Evolutionary conservation across 805 yeast species (phyloP).

Genomic region (Grigorovia humatica): DNA sequence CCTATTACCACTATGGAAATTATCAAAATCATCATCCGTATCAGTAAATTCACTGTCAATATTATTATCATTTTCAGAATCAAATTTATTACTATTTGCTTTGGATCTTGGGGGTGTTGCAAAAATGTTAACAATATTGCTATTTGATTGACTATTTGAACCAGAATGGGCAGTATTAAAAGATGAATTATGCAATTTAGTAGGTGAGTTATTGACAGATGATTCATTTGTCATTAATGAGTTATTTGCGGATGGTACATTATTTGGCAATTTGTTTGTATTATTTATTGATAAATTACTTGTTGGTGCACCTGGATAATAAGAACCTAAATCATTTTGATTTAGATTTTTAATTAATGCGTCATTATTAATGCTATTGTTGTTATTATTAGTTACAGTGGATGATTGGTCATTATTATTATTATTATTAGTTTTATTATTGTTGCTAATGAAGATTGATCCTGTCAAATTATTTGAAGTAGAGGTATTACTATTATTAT

Average conservation of each 20-base stretch:
- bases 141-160: background rate
- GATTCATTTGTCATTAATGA: background rate
- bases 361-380: background rate
- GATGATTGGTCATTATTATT: background rate
- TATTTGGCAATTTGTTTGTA: background rate
- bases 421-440: background rate
- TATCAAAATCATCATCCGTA: background rate
- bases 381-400: background rate
- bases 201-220: background rate
- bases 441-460: background rate
- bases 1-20: slow-evolving; percentile 1
- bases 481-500: background rate
- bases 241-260: background rate
- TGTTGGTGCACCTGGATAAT: slow-evolving; percentile 19
- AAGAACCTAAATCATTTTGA: slow-evolving; percentile 21
- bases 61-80: background rate
- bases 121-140: slow-evolving; percentile 1
- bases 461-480: background rate
- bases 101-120: slow-evolving; percentile 5
- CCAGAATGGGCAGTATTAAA: background rate
- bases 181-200: background rate
- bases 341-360: slow-evolving; percentile 5
- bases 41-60: background rate
- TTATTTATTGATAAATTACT: slow-evolving; percentile 1
- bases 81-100: background rate